A percentile compares a stretch with the other conserved stretches of the same genome.
Evolutionary conservation across 495 filamentous ascomycete genomes (phyloP).

Genomic region (Xylaria castorea): DNA sequence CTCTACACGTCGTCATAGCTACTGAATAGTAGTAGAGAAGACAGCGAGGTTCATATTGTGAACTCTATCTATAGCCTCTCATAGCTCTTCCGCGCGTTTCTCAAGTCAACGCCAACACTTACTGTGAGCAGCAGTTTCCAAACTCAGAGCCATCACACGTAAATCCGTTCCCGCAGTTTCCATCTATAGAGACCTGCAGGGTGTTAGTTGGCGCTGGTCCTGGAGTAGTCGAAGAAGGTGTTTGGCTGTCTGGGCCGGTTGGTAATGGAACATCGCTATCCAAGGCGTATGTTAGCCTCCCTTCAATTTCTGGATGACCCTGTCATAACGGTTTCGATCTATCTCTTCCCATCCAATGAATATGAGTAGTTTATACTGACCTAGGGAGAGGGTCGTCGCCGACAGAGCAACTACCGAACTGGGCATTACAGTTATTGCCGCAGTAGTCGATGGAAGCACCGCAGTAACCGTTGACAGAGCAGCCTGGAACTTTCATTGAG

Average conservation of each 20-base stretch:
- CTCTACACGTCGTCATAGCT: background rate
- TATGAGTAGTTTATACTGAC: constrained; percentile 7
- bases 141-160: constrained; percentile 50
- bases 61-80: constrained; percentile 9
- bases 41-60: constrained; percentile 15
- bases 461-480: constrained; percentile 55
- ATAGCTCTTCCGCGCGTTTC: background rate
- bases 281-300: background rate
- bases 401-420: constrained; percentile 55
- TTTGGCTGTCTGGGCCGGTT: background rate
- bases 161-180: constrained; percentile 50
- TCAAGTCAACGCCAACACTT: constrained; percentile 30
- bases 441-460: constrained; percentile 59
- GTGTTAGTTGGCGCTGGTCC: constrained; percentile 35
- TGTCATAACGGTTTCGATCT: background rate
- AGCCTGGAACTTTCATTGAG: constrained; percentile 33
- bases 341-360: background rate
- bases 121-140: constrained; percentile 51
- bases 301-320: background rate
- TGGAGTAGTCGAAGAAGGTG: constrained; percentile 22
- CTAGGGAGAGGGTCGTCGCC: constrained; percentile 28
- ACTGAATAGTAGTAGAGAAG: background rate
- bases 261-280: constrained; percentile 27
- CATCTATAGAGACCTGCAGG: constrained; percentile 41
- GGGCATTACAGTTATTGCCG: constrained; percentile 55